Conservation (phyloP, 164 flowering plant species). For the Macadamia tetraphylla region DNA sequence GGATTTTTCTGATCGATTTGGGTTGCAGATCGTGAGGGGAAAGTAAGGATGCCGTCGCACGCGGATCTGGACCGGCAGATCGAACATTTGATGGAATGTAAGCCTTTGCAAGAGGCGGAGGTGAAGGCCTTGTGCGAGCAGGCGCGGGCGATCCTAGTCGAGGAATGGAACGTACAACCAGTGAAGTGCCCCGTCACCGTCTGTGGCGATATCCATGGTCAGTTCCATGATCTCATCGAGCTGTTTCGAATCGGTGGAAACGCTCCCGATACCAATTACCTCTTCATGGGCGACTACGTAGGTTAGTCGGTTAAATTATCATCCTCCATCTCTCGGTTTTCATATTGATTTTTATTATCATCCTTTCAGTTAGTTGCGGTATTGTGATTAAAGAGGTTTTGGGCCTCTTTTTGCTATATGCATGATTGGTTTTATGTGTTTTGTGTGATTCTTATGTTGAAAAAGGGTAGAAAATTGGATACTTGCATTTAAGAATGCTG, state of each 20-base stretch:
- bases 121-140: constrained; percentile 81
- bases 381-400: not conserved
- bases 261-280: constrained; percentile 84
- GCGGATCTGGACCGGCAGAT: constrained; percentile 89
- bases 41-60: constrained; percentile 59
- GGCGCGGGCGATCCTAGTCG: constrained; percentile 72
- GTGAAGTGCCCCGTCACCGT: constrained; percentile 72
- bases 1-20: constrained; percentile 6
- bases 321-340: not conserved
- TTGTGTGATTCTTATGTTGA: too few species aligned
- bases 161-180: constrained; percentile 87
- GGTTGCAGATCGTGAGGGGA: constrained; percentile 11
- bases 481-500: not conserved
- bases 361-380: not conserved
- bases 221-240: constrained; percentile 68
- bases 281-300: constrained; percentile 94
- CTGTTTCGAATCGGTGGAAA: constrained; percentile 69
- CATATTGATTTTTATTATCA: not conserved
- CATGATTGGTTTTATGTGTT: not conserved
- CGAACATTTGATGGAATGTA: constrained; percentile 86
- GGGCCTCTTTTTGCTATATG: not conserved
- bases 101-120: constrained; percentile 66
- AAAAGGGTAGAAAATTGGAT: not conserved
- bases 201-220: constrained; percentile 75
- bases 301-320: constrained; percentile 33